phyloP scores from a whole-genome alignment of 108 stramenopile genomes.

The Aurantiochytrium sp. region DNA sequence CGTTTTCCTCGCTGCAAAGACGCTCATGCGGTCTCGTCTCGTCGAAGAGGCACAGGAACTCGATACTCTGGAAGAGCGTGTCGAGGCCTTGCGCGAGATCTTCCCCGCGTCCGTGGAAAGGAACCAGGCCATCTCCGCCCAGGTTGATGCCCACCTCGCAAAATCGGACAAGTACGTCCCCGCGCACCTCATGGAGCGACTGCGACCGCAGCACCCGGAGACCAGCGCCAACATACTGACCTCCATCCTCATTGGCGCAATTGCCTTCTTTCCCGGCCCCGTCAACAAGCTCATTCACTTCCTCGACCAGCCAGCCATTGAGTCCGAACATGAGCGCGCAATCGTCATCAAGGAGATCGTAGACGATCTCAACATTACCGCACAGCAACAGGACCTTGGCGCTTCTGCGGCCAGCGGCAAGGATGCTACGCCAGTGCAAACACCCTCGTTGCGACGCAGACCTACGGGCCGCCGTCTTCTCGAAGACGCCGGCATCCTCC shows the following conservation, averaged over 20 bases:
- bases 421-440: neutral
- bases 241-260: neutral
- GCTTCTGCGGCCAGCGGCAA: neutral
- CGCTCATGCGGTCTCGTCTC: neutral
- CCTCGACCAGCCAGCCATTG: neutral
- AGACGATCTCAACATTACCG: neutral
- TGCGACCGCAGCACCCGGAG: neutral
- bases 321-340: neutral
- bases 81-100: neutral
- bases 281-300: constrained; percentile 16
- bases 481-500: neutral
- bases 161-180: neutral
- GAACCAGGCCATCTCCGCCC: neutral
- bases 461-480: neutral
- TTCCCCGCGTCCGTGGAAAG: neutral
- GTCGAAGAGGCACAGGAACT: neutral
- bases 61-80: neutral
- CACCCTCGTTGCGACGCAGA: neutral
- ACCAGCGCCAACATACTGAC: neutral
- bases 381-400: neutral
- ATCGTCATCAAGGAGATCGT: neutral
- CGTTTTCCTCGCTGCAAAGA: neutral
- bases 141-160: neutral
- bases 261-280: neutral
- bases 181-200: neutral